These are phyloP conservation scores for Trichosporon sp. DNA, from an alignment of 1,284 basidiomycete species.

Conservation along the genomic window DNA sequence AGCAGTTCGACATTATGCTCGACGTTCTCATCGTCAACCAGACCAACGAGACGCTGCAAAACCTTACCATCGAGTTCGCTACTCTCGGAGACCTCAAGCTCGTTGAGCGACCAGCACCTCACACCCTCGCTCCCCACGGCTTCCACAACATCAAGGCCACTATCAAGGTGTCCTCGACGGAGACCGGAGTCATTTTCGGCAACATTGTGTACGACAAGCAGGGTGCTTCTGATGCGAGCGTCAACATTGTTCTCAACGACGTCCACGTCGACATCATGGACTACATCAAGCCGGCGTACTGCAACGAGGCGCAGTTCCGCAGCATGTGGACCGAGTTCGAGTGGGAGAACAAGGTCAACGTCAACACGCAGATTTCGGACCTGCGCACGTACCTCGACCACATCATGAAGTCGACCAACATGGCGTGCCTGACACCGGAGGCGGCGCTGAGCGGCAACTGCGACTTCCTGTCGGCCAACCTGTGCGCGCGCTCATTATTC, in stretches of 20 bases:
- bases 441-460: slow-evolving; percentile 86
- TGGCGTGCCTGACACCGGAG: slow-evolving; percentile 92
- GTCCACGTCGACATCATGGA: slow-evolving; percentile 99
- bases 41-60: slow-evolving; percentile 88
- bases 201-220: slow-evolving; percentile 97
- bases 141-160: slow-evolving; percentile 99
- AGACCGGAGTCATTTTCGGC: slow-evolving; percentile 97
- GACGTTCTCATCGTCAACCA: slow-evolving; percentile 98
- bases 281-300: slow-evolving; percentile 96
- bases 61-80: slow-evolving; percentile 94
- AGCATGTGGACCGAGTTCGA: slow-evolving; percentile 98
- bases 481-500: slow-evolving; percentile 86
- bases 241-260: slow-evolving; percentile 82
- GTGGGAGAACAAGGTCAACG: slow-evolving; percentile 97
- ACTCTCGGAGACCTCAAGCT: slow-evolving; percentile 96
- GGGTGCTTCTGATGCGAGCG: slow-evolving; percentile 72
- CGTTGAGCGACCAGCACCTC: slow-evolving; percentile 86
- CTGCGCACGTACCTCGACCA: slow-evolving; percentile 78
- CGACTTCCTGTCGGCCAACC: slow-evolving; percentile 87
- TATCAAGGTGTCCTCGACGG: slow-evolving; percentile 95
- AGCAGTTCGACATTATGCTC: slow-evolving; percentile 94
- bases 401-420: slow-evolving; percentile 89
- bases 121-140: slow-evolving; percentile 89
- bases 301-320: slow-evolving; percentile 89
- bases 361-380: slow-evolving; percentile 74